Percentiles rank a stretch among this genome's conserved stretches.
phyloP scores from a whole-genome alignment of 2,329 filamentous ascomycete genomes.

The Fusarium gaditjirri region DNA sequence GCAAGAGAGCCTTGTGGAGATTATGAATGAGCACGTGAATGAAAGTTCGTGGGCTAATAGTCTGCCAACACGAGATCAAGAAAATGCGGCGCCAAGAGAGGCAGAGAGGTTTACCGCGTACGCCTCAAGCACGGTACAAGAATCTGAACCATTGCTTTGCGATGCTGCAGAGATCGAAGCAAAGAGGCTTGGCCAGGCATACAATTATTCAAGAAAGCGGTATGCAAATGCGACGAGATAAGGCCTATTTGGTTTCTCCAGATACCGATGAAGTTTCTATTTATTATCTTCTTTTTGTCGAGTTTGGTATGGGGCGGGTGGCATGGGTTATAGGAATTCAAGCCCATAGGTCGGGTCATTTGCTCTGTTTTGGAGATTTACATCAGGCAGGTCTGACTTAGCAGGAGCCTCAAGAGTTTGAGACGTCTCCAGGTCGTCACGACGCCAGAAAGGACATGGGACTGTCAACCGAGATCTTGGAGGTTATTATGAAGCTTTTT shows the following conservation, averaged over 20 bases:
- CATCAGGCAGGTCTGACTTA: conserved; percentile 4
- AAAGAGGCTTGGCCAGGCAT: conserved; percentile 7
- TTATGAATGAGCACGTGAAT: conserved; percentile 7
- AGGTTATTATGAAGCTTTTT: conserved; percentile 23
- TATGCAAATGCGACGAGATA: conserved; percentile 28
- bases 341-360: not conserved
- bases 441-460: conserved; percentile 8
- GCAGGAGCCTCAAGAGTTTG: not conserved
- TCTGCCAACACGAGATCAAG: conserved; percentile 30
- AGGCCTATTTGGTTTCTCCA: conserved; percentile 14
- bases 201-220: conserved; percentile 15
- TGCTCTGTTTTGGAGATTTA: conserved; percentile 34
- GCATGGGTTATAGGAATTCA: conserved; percentile 26
- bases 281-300: conserved; percentile 28
- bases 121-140: conserved; percentile 10
- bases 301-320: conserved; percentile 10
- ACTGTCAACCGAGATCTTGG: conserved; percentile 13
- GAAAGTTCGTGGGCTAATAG: conserved; percentile 7
- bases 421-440: not conserved
- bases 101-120: conserved; percentile 13
- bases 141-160: conserved; percentile 36
- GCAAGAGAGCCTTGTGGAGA: conserved; percentile 10
- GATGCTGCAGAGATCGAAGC: conserved; percentile 5
- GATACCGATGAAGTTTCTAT: conserved; percentile 8
- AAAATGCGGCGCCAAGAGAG: conserved; percentile 37